Percentiles rank a stretch among this genome's conserved stretches.
phyloP scores from a whole-genome alignment of 2,329 filamentous ascomycete species.

The Verticillium isaacii region DNA sequence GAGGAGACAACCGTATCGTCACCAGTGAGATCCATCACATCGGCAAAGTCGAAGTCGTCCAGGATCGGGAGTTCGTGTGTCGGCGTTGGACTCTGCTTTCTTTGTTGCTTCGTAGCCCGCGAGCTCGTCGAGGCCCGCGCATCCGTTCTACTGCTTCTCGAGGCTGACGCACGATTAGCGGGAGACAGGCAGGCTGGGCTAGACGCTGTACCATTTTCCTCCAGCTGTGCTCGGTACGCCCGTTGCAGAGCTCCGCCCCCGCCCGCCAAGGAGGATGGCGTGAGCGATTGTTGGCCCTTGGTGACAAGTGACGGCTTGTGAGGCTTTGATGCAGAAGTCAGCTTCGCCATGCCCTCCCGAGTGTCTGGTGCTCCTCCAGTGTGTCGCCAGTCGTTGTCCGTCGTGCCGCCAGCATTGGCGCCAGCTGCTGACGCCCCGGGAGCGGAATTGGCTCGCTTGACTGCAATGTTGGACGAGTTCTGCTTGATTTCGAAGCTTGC shows the following conservation, averaged over 20 bases:
- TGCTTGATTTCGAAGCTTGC: not conserved
- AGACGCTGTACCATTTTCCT: slow-evolving; percentile 6
- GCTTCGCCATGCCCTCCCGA: slow-evolving; percentile 36
- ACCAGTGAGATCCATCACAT: slow-evolving; percentile 31
- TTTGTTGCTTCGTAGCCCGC: not conserved
- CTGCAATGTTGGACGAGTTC: slow-evolving; percentile 15
- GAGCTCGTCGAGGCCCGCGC: not conserved
- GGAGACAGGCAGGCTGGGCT: not conserved
- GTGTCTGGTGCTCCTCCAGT: slow-evolving; percentile 4
- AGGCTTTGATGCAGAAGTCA: slow-evolving; percentile 36
- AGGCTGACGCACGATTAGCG: not conserved
- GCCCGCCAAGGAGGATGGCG: slow-evolving; percentile 28
- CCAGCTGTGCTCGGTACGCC: slow-evolving; percentile 10
- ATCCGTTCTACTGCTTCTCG: not conserved
- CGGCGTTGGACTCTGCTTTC: not conserved
- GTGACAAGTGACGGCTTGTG: slow-evolving; percentile 40
- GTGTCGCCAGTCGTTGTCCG: slow-evolving; percentile 3
- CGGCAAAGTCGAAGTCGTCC: slow-evolving; percentile 18
- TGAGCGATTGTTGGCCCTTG: slow-evolving; percentile 35
- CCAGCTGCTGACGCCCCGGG: not conserved
- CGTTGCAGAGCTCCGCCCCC: slow-evolving; percentile 18
- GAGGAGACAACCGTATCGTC: slow-evolving; percentile 27
- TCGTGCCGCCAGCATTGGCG: slow-evolving; percentile 1
- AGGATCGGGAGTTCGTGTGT: not conserved
- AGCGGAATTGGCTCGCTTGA: slow-evolving; percentile 3